Percentiles rank a stretch among this genome's conserved stretches.
Conservation (phyloP, 371 early-diverging fungal genomes). For the Coemansia sp. region DNA sequence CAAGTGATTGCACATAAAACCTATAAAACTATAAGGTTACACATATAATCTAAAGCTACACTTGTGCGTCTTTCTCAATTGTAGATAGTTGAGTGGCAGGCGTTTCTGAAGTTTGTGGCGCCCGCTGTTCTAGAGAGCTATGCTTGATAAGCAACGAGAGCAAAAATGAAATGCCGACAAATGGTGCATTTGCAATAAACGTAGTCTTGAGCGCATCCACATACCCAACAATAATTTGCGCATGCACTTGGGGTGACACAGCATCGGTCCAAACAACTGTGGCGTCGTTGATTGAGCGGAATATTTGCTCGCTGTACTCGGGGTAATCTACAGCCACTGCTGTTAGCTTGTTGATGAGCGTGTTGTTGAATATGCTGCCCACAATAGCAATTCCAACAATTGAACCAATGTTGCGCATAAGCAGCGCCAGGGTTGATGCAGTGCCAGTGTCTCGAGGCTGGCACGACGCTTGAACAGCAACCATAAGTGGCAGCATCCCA, state of each 20-base stretch:
- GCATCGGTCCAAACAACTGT: conserved; percentile 20
- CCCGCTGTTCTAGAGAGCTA: conserved; percentile 4
- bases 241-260: conserved; percentile 7
- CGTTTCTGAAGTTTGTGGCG: not conserved
- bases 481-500: conserved; percentile 56
- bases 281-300: conserved; percentile 30
- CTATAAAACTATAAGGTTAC: no score
- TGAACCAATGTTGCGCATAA: conserved; percentile 40
- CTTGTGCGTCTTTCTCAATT: no score
- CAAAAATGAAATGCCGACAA: conserved; percentile 37
- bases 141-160: conserved; percentile 28
- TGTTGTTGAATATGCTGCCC: conserved; percentile 48
- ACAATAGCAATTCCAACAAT: conserved; percentile 51
- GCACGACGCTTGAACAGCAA: conserved; percentile 44
- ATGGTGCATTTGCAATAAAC: conserved; percentile 47
- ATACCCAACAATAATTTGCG: conserved; percentile 23
- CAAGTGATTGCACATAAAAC: no score
- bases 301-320: conserved; percentile 15
- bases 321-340: conserved; percentile 16
- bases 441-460: conserved; percentile 34
- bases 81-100: not conserved
- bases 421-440: conserved; percentile 40
- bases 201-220: conserved; percentile 36
- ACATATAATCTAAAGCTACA: no score
- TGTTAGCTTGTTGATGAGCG: conserved; percentile 13